Base-by-base conservation (phyloP, 2,329 filamentous ascomycete species). In the Scortechinia acanthostroma region DNA sequence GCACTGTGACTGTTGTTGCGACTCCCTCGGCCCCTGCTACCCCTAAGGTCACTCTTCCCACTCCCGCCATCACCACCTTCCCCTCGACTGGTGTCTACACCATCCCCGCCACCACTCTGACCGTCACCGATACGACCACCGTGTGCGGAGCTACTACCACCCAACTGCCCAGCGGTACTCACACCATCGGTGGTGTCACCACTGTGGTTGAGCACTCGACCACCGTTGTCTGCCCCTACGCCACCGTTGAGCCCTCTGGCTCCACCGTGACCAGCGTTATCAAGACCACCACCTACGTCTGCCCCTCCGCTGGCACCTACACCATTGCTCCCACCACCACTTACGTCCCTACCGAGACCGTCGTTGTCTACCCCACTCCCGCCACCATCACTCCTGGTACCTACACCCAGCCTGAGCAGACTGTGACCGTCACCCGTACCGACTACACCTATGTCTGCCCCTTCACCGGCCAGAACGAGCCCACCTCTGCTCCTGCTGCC, bases 271-370 rank as follows among this genome's bases (percentile, higher is more conserved):
- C 80, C 66, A 86, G 74, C 68, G 70, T 82, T 55, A 77, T 88
- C 57, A 69, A 76, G 65, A 77, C 70, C 55, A 89, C 85, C 57
- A 82, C 80, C 57, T 88, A 83, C 58, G 76, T 84, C 58, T 89
- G 85, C 80, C 83, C 84, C 50, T 71, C 70, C 43, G 71, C 83
- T 56, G 86, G 86, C 62, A 88, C 82, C 47, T 90, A 88, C 74
- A 88, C 82, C 59, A 81, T 90, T 54, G 80, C 73, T 52, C 80
- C 85, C 47, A 73, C 73, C 59, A 86, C 80, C 59, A 71, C 69
- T 23, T 71, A 80, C 52, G 64, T 70, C 47, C 60, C 58, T 47
- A 65, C 68, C 53, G 71, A 72, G 48, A 74, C 71, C 43, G 69
- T 73, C 51, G 67, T 83, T 46, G 75, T 80, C 56, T 82, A 83